Conservation (phyloP, 2,329 filamentous ascomycete species). For the Fusarium heterosporum region DNA sequence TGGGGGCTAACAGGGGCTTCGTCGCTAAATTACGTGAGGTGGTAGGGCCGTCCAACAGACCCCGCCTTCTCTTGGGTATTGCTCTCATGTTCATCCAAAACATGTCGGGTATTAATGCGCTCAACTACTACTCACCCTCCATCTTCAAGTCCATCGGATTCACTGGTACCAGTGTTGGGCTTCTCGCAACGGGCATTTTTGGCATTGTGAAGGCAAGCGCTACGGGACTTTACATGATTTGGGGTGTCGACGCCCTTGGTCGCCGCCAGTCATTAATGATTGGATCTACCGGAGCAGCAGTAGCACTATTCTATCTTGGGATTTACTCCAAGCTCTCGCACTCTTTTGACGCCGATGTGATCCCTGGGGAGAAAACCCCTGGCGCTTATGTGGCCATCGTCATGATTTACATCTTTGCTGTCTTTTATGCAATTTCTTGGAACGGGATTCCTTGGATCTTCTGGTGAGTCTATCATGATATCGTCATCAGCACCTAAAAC, state of each 20-base stretch:
- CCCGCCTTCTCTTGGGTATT: conserved; percentile 1
- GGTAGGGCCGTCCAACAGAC: not conserved
- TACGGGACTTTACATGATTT: conserved; percentile 8
- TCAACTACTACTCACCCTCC: conserved; percentile 16
- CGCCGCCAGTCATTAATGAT: conserved; percentile 10
- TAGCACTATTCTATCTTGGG: not conserved
- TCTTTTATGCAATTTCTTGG: conserved; percentile 13
- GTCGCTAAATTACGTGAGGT: not conserved
- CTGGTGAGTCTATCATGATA: not conserved
- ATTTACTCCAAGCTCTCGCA: not conserved
- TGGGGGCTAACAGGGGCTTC: not conserved
- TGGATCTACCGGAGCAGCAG: not conserved
- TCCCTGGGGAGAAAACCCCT: not conserved
- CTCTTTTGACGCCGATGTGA: not conserved
- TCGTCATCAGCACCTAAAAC: not conserved
- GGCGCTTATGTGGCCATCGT: conserved; percentile 10
- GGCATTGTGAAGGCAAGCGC: conserved; percentile 8
- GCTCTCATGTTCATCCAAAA: conserved; percentile 14
- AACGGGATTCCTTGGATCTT: conserved; percentile 14
- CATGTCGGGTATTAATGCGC: conserved; percentile 17
- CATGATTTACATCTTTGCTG: conserved; percentile 7
- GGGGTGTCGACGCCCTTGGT: conserved; percentile 9
- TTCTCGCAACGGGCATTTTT: conserved; percentile 5
- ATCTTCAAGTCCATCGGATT: conserved; percentile 33
- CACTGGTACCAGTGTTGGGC: conserved; percentile 16